Evolutionary conservation across 2,329 filamentous ascomycete species (phyloP).

Genomic region (Dothideomycetidae sp.): DNA sequence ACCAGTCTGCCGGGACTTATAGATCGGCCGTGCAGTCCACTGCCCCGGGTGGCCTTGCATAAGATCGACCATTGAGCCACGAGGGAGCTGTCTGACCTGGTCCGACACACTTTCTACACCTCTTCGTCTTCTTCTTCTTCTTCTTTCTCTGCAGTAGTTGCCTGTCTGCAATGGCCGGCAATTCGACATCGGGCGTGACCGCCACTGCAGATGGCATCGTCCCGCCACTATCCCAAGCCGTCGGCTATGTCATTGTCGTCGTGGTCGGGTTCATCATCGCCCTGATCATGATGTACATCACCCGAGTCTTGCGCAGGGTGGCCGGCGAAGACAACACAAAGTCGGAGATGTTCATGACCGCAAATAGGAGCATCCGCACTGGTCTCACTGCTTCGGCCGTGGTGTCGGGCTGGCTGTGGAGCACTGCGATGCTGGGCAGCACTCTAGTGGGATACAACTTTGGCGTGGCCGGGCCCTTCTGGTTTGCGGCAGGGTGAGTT

Average conservation of each 20-base stretch:
- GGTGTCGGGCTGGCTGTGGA: constrained; percentile 20
- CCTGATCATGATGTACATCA: constrained; percentile 32
- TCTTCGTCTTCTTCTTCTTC: too few relatives aligned
- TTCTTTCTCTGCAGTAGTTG: too few relatives aligned
- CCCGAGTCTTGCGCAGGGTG: constrained; percentile 32
- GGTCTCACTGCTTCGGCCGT: constrained; percentile 21
- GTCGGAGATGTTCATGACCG: constrained; percentile 33
- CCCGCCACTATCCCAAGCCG: constrained; percentile 19
- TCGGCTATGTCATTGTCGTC: constrained; percentile 35
- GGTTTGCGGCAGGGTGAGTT: constrained; percentile 6
- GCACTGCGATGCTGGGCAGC: constrained; percentile 10
- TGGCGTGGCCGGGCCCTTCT: constrained; percentile 18
- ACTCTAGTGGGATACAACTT: constrained; percentile 23
- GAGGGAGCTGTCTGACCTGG: too few relatives aligned
- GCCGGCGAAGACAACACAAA: constrained; percentile 30
- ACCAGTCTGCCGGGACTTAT: too few relatives aligned
- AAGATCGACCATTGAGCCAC: too few relatives aligned
- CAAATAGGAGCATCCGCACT: constrained; percentile 18
- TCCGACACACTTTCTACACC: too few relatives aligned
- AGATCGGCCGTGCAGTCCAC: too few relatives aligned
- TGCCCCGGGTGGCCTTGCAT: too few relatives aligned
- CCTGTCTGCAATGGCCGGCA: constrained; percentile 5
- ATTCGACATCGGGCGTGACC: constrained; percentile 3
- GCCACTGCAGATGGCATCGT: constrained; percentile 2
- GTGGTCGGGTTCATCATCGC: constrained; percentile 36